These are phyloP conservation scores for Misopates orontium DNA, from an alignment of 257 asterid genomes.

Conservation along the genomic window DNA sequence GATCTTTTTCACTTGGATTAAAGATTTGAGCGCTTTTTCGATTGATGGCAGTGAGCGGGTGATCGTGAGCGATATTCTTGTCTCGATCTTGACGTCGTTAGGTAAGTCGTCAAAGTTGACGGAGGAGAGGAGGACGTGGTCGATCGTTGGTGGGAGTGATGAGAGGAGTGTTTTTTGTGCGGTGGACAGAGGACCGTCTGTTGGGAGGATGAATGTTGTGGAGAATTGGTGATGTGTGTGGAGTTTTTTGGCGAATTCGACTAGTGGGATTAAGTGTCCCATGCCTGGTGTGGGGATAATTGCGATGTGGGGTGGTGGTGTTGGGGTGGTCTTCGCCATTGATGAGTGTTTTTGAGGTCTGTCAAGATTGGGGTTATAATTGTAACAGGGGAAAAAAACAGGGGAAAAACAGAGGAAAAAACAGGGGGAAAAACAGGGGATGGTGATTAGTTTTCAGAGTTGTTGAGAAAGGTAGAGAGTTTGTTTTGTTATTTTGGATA, in stretches of 20 bases:
- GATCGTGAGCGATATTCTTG: constrained; percentile 55
- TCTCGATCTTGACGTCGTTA: constrained; percentile 46
- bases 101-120: constrained; percentile 49
- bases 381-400: not conserved
- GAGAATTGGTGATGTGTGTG: constrained; percentile 49
- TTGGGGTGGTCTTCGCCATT: constrained; percentile 30
- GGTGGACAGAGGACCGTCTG: constrained; percentile 49
- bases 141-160: constrained; percentile 47
- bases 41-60: constrained; percentile 59
- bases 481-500: constrained; percentile 6
- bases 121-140: constrained; percentile 51
- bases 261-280: constrained; percentile 80
- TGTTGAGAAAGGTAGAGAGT: constrained; percentile 7
- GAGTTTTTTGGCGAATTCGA: constrained; percentile 58
- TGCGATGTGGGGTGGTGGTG: constrained; percentile 54
- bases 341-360: constrained; percentile 2
- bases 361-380: constrained; percentile 20
- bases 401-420: not conserved
- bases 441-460: constrained; percentile 12
- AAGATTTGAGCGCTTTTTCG: constrained; percentile 31
- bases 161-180: constrained; percentile 50
- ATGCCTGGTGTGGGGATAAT: constrained; percentile 75
- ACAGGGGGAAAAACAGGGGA: not conserved
- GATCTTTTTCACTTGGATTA: constrained; percentile 20
- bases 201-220: constrained; percentile 55